Base-by-base conservation (phyloP, 139 green algal species). In the Chlamydomonas schloesseri region DNA sequence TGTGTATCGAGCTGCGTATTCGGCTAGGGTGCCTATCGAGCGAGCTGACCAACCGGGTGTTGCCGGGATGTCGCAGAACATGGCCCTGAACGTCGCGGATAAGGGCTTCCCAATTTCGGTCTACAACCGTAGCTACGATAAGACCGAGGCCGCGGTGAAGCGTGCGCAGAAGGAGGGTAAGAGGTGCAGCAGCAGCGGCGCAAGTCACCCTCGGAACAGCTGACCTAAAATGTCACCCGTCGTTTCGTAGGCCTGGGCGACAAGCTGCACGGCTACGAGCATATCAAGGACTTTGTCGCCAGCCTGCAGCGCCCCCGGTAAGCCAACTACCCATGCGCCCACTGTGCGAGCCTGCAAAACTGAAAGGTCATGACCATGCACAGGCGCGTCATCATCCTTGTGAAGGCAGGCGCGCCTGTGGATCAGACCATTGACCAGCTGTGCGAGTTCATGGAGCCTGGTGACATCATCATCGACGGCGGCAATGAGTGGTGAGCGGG, bases 21-120 rank as follows among this genome's bases (percentile, higher is more conserved):
- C 1, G 28, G 69, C 33, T 53, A 2, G 71, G 33, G 9, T 4
- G 28, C 28, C 26, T 17, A 5, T 14, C 3, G 1, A 33, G 62
- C 62, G 60, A 69, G 62, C 62, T 69, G 60, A 31, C 60, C 28
- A 69, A 69, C 62, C 28, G 18, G 28, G n/a, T 60, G 5, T 82
- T 46, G n/a, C n/a, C 29, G n/a, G 8, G 10, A 21, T 28, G 17
- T 15, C 71, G 92, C 97, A 99, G 96, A 99, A 99, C 84, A 91
- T 99, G 74, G 98, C 98, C 1, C 94, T 99, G 14, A 99, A 99
- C 91, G 93, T 99, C 34, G 98, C 98, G 0, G 96, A 99, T 69
- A 99, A 99, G 91, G 98, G 98, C 4, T 99, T 99, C 90, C 77
- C 85, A 20, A 99, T 99, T 79, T 98, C 95, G 6, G 98, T 99